Percentiles rank a stretch among this genome's conserved stretches.
phyloP scores from a whole-genome alignment of 176 grass and related monocot genomes.

The Triticum dicoccoides region DNA sequence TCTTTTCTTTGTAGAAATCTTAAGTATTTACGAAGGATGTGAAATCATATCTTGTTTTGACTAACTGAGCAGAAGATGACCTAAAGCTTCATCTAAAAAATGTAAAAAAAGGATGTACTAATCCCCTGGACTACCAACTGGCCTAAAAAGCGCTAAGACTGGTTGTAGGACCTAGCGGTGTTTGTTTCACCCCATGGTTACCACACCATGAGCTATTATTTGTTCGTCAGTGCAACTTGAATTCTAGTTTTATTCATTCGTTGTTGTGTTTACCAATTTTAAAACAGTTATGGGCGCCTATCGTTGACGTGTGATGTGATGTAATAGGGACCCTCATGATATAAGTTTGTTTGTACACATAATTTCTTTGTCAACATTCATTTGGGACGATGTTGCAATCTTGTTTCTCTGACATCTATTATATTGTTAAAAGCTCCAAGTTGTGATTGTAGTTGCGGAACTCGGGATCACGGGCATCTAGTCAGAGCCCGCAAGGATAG shows the following conservation, averaged over 20 bases:
- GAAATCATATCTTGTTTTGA: not conserved
- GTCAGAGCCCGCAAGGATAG: constrained; percentile 75
- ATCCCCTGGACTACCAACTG: not conserved
- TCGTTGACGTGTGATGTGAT: not conserved
- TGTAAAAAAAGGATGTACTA: too few species aligned
- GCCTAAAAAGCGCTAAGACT: not conserved
- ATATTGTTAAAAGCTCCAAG: too few species aligned
- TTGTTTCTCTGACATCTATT: too few species aligned
- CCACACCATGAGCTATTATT: not conserved
- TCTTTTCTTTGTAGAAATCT: too few species aligned
- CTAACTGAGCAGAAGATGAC: not conserved
- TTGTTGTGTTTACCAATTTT: not conserved
- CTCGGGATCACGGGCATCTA: constrained; percentile 54
- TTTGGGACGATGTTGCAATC: too few species aligned
- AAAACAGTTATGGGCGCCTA: not conserved
- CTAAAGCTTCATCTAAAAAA: not conserved
- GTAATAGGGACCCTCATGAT: too few species aligned
- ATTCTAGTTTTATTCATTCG: not conserved
- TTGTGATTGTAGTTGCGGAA: too few species aligned
- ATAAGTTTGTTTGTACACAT: too few species aligned
- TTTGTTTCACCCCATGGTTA: not conserved
- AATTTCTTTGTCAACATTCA: too few species aligned
- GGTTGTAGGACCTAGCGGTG: not conserved
- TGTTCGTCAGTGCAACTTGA: not conserved
- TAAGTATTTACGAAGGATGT: too few species aligned